Base-by-base conservation (phyloP, 306 rosid species). In the Ammopiptanthus mongolicus region DNA sequence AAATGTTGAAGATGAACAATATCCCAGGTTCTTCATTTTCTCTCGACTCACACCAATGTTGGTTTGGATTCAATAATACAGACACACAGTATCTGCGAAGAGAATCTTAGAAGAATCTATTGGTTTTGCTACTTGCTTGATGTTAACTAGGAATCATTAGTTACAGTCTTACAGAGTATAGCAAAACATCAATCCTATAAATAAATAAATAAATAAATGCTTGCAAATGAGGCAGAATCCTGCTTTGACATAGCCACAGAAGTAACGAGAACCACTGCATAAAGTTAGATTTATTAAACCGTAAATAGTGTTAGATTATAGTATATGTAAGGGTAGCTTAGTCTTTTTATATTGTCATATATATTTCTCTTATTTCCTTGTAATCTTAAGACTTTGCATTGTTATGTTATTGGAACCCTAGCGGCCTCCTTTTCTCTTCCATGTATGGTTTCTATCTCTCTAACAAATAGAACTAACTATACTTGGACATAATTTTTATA, bases 11-110 rank as follows among this genome's bases (percentile, higher is more conserved):
- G 68, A 50, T 29, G 80, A 75, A 70, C 47, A 76, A 19, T 10
- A 42, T 82, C 81, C 21, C 3, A 76, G 71, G 60, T 80, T 59
- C 28, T 42, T 81, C 91, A 89, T 87, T 69, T 21, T 21, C 56
- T 42, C 58, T 74, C 22, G 71, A 70, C 5, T 68, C 71, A 8
- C 47, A 65, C 2, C 63, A 48, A 65, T 13, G 1, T 36, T 22
- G n/a, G 33, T 22, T 75, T 41, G 8, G 44, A 39, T 39, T 39
- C 28, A 69, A 70, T 2, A 25, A 56, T 22, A 21, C 47, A 47
- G 34, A 22, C 39, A 58, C 10, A n/a, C n/a, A 67, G 21, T 28
- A 63, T 29, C 52, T 50, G 59, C 14, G 29, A 37, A 41, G 28
- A 62, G 42, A 63, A 62, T 62, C 41, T 64, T 39, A 8, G 1